Evolutionary conservation across 2,329 filamentous ascomycete species (phyloP).

Genomic region (Teratosphaeria zuluensis): DNA sequence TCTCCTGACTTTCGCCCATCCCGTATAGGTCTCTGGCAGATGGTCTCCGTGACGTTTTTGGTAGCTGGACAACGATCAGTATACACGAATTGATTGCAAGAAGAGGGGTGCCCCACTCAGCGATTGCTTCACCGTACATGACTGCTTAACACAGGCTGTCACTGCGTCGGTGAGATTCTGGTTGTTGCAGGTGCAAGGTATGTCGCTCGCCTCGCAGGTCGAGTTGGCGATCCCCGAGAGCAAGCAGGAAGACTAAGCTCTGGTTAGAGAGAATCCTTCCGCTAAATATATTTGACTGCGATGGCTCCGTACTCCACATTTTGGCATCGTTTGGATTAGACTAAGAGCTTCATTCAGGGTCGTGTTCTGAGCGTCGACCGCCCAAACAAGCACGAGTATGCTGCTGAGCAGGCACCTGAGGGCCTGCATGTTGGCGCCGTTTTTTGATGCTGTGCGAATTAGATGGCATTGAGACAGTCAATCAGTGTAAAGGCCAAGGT

Average conservation of each 20-base stretch:
- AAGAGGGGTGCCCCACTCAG: neutral
- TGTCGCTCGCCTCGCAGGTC: slow-evolving; percentile 4
- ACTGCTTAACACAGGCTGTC: slow-evolving; percentile 4
- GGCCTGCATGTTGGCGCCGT: neutral
- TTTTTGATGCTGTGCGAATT: neutral
- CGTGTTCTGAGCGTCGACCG: neutral
- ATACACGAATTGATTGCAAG: neutral
- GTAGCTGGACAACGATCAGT: neutral
- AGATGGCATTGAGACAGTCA: neutral
- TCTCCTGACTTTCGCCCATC: slow-evolving; percentile 4
- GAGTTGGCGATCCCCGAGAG: neutral
- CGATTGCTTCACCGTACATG: slow-evolving; percentile 2
- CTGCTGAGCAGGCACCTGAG: neutral
- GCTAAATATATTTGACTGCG: neutral
- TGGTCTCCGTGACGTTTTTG: neutral
- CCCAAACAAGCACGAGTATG: neutral
- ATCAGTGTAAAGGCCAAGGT: neutral
- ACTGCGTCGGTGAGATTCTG: slow-evolving; percentile 4
- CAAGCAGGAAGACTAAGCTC: neutral
- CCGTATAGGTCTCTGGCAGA: slow-evolving; percentile 2
- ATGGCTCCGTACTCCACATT: neutral
- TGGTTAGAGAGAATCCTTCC: neutral
- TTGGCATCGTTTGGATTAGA: neutral
- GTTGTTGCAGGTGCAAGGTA: slow-evolving; percentile 10
- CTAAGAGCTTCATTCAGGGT: neutral